Evolutionary conservation across 192 early-diverging fungal species (phyloP).

Genomic region (Entomortierella beljakovae): DNA sequence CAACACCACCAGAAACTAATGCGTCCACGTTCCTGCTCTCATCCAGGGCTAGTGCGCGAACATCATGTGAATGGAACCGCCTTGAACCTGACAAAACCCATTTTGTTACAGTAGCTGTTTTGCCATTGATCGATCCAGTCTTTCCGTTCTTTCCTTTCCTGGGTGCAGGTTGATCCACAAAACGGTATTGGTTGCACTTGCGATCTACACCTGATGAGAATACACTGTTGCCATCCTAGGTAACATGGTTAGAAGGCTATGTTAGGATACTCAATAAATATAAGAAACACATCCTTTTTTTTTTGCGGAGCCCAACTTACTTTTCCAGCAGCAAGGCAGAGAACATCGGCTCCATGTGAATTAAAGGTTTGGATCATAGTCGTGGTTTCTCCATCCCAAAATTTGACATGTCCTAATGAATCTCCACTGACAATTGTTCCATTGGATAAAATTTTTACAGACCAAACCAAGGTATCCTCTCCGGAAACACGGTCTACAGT

Average conservation of each 20-base stretch:
- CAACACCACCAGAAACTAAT: constrained; percentile 88
- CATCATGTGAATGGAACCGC: constrained; percentile 95
- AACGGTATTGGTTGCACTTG: constrained; percentile 79
- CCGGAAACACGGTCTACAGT: constrained; percentile 77
- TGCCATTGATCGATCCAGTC: constrained; percentile 20
- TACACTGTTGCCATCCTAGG: constrained; percentile 72
- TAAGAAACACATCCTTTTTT: neutral
- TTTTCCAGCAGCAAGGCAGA: constrained; percentile 78
- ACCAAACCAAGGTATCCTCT: constrained; percentile 93
- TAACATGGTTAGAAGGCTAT: neutral
- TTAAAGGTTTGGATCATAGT: constrained; percentile 78
- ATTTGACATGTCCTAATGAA: constrained; percentile 90
- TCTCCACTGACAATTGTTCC: constrained; percentile 90
- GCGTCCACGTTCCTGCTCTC: constrained; percentile 74
- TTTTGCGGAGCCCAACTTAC: constrained; percentile 16
- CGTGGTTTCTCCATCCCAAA: constrained; percentile 82
- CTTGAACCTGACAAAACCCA: constrained; percentile 90
- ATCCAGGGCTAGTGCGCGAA: constrained; percentile 85
- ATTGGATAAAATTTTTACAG: constrained; percentile 72
- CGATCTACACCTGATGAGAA: constrained; percentile 94
- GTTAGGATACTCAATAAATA: neutral
- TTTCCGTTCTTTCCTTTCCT: constrained; percentile 43
- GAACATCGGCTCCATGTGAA: constrained; percentile 88
- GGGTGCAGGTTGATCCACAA: constrained; percentile 57
- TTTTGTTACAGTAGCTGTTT: constrained; percentile 45